These are phyloP conservation scores for Suillus tomentosus DNA, from an alignment of 768 basidiomycete genomes.

Conservation along the genomic window DNA sequence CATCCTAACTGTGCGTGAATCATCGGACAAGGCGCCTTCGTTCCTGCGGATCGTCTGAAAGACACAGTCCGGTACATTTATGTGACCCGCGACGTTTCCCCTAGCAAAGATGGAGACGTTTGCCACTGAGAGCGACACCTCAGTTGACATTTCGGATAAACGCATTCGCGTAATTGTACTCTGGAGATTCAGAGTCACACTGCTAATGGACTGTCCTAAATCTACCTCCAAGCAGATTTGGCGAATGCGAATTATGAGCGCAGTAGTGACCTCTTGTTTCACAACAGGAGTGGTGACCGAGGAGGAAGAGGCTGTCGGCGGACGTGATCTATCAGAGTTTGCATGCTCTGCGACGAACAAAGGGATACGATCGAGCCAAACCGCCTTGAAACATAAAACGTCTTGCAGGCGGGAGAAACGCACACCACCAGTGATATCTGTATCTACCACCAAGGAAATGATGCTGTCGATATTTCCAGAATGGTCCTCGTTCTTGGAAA, in stretches of 20 bases:
- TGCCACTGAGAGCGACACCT: conserved; percentile 67
- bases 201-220: conserved; percentile 84
- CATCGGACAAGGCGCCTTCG: conserved; percentile 39
- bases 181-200: conserved; percentile 62
- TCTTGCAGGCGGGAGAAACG: conserved; percentile 89
- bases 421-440: conserved; percentile 77
- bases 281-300: conserved; percentile 15
- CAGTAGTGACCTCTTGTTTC: conserved; percentile 56
- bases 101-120: conserved; percentile 56
- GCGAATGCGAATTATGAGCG: conserved; percentile 70
- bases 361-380: conserved; percentile 90
- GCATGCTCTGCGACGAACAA: conserved; percentile 53
- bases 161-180: conserved; percentile 67
- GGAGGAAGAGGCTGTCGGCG: conserved; percentile 22
- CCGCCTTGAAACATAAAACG: conserved; percentile 91
- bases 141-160: conserved; percentile 59
- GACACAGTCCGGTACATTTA: conserved; percentile 66
- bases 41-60: conserved; percentile 73
- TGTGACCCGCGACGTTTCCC: conserved; percentile 71
- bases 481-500: conserved; percentile 51
- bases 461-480: conserved; percentile 44
- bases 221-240: conserved; percentile 76
- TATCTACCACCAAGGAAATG: conserved; percentile 80
- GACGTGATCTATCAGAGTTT: conserved; percentile 20
- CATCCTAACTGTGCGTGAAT: conserved; percentile 49